Conservation (phyloP, 352 stramenopile genomes). For the Pythium monospermum region DNA sequence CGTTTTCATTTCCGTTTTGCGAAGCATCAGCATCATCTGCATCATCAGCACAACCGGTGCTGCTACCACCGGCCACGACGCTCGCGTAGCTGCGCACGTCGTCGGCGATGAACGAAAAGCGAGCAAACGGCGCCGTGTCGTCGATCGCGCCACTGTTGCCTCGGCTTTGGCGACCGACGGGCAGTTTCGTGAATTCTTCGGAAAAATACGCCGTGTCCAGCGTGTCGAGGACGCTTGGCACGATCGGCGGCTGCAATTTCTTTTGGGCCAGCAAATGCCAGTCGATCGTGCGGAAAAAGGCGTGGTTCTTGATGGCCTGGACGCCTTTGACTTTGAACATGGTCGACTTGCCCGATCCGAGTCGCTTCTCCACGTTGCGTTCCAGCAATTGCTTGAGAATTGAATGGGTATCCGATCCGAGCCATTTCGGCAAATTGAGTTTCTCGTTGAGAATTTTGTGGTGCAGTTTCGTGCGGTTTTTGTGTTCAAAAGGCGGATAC, state of each 20-base stretch:
- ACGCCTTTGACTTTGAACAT: constrained; percentile 99
- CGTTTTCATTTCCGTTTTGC: too few relatives aligned
- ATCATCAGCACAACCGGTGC: too few relatives aligned
- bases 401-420: constrained; percentile 86
- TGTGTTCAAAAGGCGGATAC: constrained; percentile 76
- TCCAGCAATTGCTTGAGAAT: constrained; percentile 96
- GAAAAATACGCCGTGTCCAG: constrained; percentile 93
- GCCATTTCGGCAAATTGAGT: constrained; percentile 74
- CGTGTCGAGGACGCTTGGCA: constrained; percentile 83
- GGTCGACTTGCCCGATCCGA: constrained; percentile 92
- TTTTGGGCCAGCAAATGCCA: constrained; percentile 92
- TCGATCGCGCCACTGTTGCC: constrained; percentile 32
- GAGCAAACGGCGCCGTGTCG: constrained; percentile 50
- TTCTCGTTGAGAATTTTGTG: constrained; percentile 87
- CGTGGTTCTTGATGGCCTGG: constrained; percentile 93
- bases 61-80: constrained; percentile 29
- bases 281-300: constrained; percentile 93
- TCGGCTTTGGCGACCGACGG: constrained; percentile 49
- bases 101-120: constrained; percentile 72
- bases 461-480: constrained; percentile 84
- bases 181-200: constrained; percentile 84
- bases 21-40: too few relatives aligned
- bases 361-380: constrained; percentile 92
- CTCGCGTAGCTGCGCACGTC: constrained; percentile 52
- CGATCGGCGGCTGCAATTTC: constrained; percentile 86